A percentile compares a stretch with the other conserved stretches of the same genome.
phyloP scores from a whole-genome alignment of 257 asterid species.

The Gardenia jasminoides region DNA sequence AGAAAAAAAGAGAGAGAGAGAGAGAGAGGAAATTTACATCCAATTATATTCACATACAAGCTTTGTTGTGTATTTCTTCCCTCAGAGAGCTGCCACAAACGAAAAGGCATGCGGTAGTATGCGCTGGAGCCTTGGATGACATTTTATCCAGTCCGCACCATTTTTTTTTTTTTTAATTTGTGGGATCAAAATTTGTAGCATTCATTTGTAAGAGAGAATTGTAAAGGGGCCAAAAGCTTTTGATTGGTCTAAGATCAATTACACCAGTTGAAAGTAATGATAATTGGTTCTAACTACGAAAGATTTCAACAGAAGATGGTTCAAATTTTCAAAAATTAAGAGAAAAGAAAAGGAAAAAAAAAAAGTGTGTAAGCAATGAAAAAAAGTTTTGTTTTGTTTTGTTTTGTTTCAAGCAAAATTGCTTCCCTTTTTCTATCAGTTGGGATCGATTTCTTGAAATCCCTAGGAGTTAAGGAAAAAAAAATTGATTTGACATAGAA shows the following conservation, averaged over 20 bases:
- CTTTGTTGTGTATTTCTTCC: too few species aligned
- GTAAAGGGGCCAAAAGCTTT: not conserved
- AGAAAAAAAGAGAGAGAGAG: too few species aligned
- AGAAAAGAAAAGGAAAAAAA: too few species aligned
- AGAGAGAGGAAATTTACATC: too few species aligned
- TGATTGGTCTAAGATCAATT: not conserved
- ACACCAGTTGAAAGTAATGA: not conserved
- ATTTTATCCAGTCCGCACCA: not conserved
- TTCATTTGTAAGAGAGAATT: not conserved
- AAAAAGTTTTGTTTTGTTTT: not conserved
- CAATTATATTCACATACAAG: too few species aligned
- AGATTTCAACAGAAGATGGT: not conserved
- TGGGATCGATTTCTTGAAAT: conserved; percentile 3
- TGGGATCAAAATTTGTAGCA: not conserved
- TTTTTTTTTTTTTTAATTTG: not conserved
- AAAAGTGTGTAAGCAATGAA: not conserved
- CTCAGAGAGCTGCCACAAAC: too few species aligned
- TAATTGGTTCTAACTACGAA: not conserved
- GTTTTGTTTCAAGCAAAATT: not conserved
- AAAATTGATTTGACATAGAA: too few species aligned
- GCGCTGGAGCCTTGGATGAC: not conserved
- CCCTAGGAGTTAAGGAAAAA: too few species aligned
- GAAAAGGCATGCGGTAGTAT: not conserved
- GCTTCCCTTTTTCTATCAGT: not conserved
- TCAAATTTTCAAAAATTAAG: not conserved